Evolutionary conservation across 306 rosid genomes (phyloP).

Genomic region (Medicago arabica): DNA sequence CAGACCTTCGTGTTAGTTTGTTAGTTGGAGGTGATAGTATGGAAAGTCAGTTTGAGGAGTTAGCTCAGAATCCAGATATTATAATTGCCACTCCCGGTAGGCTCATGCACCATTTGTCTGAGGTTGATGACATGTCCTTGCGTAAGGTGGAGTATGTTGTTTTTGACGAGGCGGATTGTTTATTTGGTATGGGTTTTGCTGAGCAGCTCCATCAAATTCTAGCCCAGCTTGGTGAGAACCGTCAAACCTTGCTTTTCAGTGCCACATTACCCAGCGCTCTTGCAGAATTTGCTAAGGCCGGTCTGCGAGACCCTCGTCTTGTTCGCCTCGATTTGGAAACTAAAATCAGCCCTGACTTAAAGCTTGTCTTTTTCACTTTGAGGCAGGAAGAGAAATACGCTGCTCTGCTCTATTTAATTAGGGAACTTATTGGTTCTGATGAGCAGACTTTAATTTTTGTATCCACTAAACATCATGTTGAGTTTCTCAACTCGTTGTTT

Average conservation of each 20-base stretch:
- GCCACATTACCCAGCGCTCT: constrained; percentile 93
- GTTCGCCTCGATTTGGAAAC: constrained; percentile 88
- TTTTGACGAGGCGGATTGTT: constrained; percentile 88
- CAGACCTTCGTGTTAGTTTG: constrained; percentile 87
- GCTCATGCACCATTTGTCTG: constrained; percentile 93
- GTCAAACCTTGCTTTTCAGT: constrained; percentile 92
- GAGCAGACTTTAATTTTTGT: constrained; percentile 89
- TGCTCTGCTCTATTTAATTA: constrained; percentile 71
- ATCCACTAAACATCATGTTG: constrained; percentile 89
- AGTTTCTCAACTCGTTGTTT: constrained; percentile 76
- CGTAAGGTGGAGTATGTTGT: constrained; percentile 88
- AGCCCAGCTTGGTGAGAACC: constrained; percentile 75
- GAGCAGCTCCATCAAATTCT: constrained; percentile 90
- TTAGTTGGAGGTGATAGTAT: constrained; percentile 97
- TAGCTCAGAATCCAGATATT: constrained; percentile 81
- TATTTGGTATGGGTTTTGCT: constrained; percentile 88
- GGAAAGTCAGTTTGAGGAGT: constrained; percentile 89
- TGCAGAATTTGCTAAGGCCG: constrained; percentile 97
- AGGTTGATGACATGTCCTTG: constrained; percentile 87
- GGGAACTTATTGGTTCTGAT: constrained; percentile 76
- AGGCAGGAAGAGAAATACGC: constrained; percentile 87
- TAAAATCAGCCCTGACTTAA: constrained; percentile 91
- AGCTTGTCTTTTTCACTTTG: constrained; percentile 75
- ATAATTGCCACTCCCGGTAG: constrained; percentile 97
- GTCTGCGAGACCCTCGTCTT: constrained; percentile 88